Base-by-base conservation (phyloP, 352 stramenopile genomes). In the Phytophthora pseudosyringae region DNA sequence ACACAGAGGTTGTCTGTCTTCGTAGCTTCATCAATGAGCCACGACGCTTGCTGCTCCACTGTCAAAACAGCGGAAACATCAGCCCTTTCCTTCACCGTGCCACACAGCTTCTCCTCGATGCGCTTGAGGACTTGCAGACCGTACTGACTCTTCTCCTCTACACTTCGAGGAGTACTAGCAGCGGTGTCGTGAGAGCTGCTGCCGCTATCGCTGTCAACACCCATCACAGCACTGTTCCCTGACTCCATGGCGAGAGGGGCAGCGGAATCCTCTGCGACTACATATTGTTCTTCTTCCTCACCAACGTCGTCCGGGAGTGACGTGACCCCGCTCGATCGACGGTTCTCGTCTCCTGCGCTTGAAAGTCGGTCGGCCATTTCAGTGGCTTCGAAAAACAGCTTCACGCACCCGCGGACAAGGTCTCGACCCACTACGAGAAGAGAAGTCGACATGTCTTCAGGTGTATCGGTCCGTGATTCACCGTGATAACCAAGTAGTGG, bases 1-100 rank as follows among this genome's bases (percentile, higher is more conserved):
- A 91, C 76, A 39, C 84, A 93, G 4, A 96, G 68, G 54, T 96
- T 96, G 71, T 96, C 86, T 0, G 75, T 75, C 32, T 83, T 92
- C 0, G 86, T 93, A 8, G 88, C 84, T 39, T 93, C 77, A 13
- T 83, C 70, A 41, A 96, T 93, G 4, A 96, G 67, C 83, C 81
- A 96, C 13, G 76, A 75, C n/a, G 85, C 79, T 59, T 96, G 88
- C 47, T 94, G 73, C 18, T 89, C 76, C 7, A 93, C 76, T 7
- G 78, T 89, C 36, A 95, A 39, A 33, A 80, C 51, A 2, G 54
- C 38, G 2, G 65, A 41, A 43, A 59, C 50, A 3, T 71, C 64
- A 5, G 54, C 28, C n/a, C 75, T 63, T 33, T 89, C 76, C 3
- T 69, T 53, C n/a, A 83, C 73, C 1, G 75, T 57, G 6, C 88